Evolutionary conservation across 2,329 filamentous ascomycete species (phyloP).

Genomic region (Colletotrichum musicola): DNA sequence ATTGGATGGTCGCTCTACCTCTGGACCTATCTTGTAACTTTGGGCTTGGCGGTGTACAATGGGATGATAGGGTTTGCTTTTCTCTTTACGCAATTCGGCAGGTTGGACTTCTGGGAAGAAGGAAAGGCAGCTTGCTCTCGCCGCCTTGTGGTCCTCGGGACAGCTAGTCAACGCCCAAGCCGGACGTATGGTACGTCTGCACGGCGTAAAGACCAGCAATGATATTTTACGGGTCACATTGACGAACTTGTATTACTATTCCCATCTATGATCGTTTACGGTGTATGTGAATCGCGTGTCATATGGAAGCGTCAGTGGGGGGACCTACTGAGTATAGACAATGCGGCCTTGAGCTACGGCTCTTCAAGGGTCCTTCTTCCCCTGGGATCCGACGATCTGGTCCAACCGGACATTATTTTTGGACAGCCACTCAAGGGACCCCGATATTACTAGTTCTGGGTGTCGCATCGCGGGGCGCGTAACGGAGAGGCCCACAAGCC

Average conservation of each 20-base stretch:
- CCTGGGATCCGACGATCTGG: conserved; percentile 7
- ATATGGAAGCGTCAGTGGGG: no score
- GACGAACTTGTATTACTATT: conserved; percentile 24
- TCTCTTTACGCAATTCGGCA: conserved; percentile 26
- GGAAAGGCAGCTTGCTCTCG: conserved; percentile 2
- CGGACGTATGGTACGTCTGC: conserved; percentile 2
- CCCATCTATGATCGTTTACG: no score
- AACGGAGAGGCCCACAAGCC: not conserved
- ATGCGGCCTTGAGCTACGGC: not conserved
- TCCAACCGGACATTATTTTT: not conserved
- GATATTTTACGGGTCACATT: conserved; percentile 31
- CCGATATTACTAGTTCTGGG: no score
- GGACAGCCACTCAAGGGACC: conserved; percentile 1
- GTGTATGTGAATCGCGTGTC: no score
- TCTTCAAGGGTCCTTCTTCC: not conserved
- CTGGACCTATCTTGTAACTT: conserved; percentile 41
- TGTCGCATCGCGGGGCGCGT: not conserved
- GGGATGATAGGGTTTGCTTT: conserved; percentile 47
- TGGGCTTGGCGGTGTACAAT: conserved; percentile 57
- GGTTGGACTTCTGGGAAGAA: conserved; percentile 19
- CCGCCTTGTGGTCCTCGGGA: conserved; percentile 12
- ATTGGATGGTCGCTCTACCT: not conserved
- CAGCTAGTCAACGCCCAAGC: conserved; percentile 16
- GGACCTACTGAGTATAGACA: no score
- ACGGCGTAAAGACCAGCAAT: conserved; percentile 17